phyloP scores from a whole-genome alignment of 305 asterid species.

The Solanum hybrid region DNA sequence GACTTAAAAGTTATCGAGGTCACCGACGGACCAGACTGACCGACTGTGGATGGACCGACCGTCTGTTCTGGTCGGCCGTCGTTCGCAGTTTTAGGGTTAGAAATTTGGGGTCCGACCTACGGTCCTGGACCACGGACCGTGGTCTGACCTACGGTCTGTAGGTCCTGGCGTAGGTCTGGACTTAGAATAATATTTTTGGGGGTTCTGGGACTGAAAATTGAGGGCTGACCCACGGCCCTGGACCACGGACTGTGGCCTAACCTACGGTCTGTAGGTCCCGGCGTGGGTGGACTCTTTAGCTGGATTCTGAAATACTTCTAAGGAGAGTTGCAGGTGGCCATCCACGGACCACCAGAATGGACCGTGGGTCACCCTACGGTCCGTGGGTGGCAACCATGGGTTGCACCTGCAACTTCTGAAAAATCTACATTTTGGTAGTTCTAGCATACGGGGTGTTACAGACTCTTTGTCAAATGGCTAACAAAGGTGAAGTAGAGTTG shows the following conservation, averaged over 20 bases:
- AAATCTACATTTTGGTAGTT: too few species aligned
- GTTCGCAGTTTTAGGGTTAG: fast-evolving
- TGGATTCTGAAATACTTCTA: not conserved
- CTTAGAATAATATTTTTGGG: too few species aligned
- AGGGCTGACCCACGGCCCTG: not conserved
- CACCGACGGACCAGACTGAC: not conserved
- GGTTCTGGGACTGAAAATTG: not conserved
- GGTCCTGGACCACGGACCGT: not conserved
- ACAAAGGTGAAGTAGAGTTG: not conserved
- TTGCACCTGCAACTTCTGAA: not conserved
- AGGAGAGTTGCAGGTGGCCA: not conserved
- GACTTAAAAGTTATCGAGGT: not conserved
- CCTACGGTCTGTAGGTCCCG: not conserved
- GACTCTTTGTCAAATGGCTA: not conserved
- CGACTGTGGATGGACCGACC: not conserved
- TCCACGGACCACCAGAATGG: not conserved
- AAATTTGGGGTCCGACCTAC: not conserved
- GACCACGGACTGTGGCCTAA: too few species aligned
- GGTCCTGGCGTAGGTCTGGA: too few species aligned
- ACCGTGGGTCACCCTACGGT: too few species aligned
- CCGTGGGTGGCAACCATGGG: not conserved
- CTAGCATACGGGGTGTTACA: too few species aligned
- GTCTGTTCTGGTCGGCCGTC: not conserved
- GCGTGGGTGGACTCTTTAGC: not conserved
- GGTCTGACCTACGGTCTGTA: not conserved